Percentiles rank a stretch among this genome's conserved stretches.
These are phyloP conservation scores for Ligustrum vulgare DNA, from an alignment of 257 asterid species.

Conservation along the genomic window DNA sequence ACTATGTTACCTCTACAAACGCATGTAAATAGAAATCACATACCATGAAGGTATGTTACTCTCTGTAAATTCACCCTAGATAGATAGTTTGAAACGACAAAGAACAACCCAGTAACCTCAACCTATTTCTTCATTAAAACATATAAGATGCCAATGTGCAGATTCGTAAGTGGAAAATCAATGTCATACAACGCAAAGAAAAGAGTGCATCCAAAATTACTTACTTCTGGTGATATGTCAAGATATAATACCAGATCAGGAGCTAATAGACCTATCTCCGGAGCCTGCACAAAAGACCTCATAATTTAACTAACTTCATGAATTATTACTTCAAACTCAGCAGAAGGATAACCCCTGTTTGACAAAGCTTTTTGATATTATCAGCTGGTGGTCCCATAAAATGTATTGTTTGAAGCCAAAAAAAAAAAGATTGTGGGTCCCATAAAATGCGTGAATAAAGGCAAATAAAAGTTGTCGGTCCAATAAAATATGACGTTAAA, in stretches of 20 bases:
- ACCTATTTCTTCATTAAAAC: neutral
- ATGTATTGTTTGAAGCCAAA: too few species aligned
- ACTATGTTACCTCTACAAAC: neutral
- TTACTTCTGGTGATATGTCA: conserved; percentile 92
- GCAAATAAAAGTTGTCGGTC: too few species aligned
- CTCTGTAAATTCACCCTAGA: neutral
- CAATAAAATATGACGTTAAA: too few species aligned
- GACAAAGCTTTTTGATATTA: too few species aligned
- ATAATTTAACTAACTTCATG: neutral
- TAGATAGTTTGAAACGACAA: neutral
- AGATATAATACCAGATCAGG: conserved; percentile 92
- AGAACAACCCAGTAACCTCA: conserved; percentile 3
- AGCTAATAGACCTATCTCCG: conserved; percentile 83
- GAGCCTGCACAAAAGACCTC: conserved; percentile 53
- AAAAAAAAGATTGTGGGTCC: too few species aligned
- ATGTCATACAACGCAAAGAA: conserved; percentile 3
- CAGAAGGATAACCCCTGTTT: neutral
- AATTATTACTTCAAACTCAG: conserved; percentile 4
- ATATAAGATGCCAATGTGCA: conserved; percentile 8
- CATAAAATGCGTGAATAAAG: too few species aligned
- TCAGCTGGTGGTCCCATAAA: too few species aligned
- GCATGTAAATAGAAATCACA: neutral
- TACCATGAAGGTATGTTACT: neutral
- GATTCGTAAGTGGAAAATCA: neutral
- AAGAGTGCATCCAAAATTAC: conserved; percentile 12